A percentile compares a stretch with the other conserved stretches of the same genome.
Evolutionary conservation across 169 alveolate genomes (phyloP).

Genomic region (Eimeria maxima): DNA sequence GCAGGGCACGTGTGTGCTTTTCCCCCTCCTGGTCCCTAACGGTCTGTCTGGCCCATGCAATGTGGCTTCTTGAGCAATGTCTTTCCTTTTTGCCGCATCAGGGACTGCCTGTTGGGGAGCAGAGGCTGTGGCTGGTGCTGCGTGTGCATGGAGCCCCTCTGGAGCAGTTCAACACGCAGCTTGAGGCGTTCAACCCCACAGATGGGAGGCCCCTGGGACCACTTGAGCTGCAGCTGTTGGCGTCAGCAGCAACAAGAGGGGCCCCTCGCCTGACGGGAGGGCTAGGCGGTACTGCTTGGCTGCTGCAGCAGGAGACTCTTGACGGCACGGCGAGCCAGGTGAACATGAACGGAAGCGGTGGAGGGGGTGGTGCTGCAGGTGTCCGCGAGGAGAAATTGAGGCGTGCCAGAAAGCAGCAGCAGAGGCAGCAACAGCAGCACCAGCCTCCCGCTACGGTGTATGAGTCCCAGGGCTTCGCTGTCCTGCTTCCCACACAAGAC

Average conservation of each 20-base stretch:
- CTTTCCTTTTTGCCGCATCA: background rate
- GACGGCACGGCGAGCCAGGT: background rate
- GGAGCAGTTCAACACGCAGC: constrained; percentile 72
- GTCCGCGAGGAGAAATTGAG: background rate
- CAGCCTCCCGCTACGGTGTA: constrained; percentile 59
- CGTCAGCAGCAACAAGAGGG: constrained; percentile 42
- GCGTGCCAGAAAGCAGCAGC: background rate
- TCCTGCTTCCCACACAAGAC: constrained; percentile 80
- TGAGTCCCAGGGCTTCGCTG: constrained; percentile 79
- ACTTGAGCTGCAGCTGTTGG: constrained; percentile 48
- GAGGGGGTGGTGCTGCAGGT: background rate
- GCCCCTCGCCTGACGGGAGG: constrained; percentile 8
- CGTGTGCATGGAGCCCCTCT: constrained; percentile 83
- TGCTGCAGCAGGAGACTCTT: constrained; percentile 44
- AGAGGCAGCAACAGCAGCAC: constrained; percentile 11
- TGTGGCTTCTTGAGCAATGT: too few species aligned
- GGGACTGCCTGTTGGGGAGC: constrained; percentile 84
- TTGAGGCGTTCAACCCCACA: constrained; percentile 47
- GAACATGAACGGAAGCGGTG: background rate
- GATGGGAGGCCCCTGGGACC: constrained; percentile 73
- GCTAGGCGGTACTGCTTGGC: constrained; percentile 31
- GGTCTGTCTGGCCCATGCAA: too few species aligned
- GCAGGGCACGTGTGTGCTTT: too few species aligned
- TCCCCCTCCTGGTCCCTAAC: too few species aligned
- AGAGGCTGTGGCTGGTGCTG: constrained; percentile 76